Evolutionary conservation across 2,329 filamentous ascomycete species (phyloP).

Genomic region (Didymellaceae sp.): DNA sequence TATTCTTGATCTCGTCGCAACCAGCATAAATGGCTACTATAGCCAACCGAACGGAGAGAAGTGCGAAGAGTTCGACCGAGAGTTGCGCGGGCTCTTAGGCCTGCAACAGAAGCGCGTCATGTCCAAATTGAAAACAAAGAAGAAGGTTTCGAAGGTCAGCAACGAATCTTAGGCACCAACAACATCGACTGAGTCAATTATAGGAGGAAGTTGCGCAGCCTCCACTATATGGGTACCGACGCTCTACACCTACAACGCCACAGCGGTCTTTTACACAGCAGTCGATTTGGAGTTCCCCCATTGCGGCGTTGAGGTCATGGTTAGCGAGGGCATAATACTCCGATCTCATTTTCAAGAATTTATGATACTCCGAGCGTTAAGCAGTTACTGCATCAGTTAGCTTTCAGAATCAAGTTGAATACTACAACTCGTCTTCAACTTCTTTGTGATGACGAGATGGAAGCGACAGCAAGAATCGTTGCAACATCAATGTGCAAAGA

Average conservation of each 20-base stretch:
- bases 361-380: too few relatives aligned
- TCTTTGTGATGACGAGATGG: too few relatives aligned
- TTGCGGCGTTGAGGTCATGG: constrained; percentile 3
- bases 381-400: too few relatives aligned
- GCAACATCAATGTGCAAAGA: too few relatives aligned
- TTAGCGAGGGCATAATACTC: background rate
- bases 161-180: background rate
- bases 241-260: background rate
- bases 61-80: constrained; percentile 20
- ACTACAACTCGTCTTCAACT: too few relatives aligned
- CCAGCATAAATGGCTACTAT: constrained; percentile 1
- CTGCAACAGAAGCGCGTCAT: constrained; percentile 28
- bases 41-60: constrained; percentile 3
- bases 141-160: constrained; percentile 12
- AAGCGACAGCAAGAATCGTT: too few relatives aligned
- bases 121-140: constrained; percentile 7
- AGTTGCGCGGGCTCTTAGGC: constrained; percentile 28
- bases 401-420: too few relatives aligned
- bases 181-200: constrained; percentile 2
- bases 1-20: constrained; percentile 21
- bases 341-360: too few relatives aligned
- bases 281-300: constrained; percentile 6
- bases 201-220: background rate
- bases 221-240: background rate
- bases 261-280: background rate